Evolutionary conservation across 176 grass and related monocot genomes (phyloP), one percentile per base, ranked within the genome.

Genomic region (Cenchrus americanus): DNA sequence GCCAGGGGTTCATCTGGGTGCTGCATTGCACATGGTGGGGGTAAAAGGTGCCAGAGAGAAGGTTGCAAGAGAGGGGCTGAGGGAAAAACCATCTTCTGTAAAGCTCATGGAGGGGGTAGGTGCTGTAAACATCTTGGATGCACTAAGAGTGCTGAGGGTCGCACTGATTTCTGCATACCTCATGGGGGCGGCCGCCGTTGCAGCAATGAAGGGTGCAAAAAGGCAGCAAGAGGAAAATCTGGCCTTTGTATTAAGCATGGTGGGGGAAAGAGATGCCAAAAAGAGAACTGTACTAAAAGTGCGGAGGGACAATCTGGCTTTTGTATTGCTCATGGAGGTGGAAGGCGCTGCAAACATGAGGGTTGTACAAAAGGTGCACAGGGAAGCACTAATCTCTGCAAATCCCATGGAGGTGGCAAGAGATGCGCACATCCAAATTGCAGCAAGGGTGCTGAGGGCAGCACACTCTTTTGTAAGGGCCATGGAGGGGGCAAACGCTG

Each of bases 1-100:
- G 93, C 93, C 1, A 73, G 93, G 18, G 93, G 93, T 78, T 86
- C 93, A 52, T 95, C 93, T 64, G 88, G 90, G 27, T 73, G 82
- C 55, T 95, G 93, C 90, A 95, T 95, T 80, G 79, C 87, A 27
- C 93, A 92, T 78, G 93, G 93, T 24, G 93, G 93, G 10, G 93
- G 93, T 6, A 59, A 57, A 68, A 87, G 89, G 81, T 91, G 89
- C 85, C 76, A 87, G 70, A 91, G 77, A 91, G 71, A 73, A 10
- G 89, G 85, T 51, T 91, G 89, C 64, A 66, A 72, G 50, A 91
- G 71, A 69, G 89, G 89, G 41, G 89, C 89, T 9, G 89, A 91
- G 75, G 89, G 89, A 0, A 84, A 75, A 66, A 91, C 89, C 54
- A 84, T 91, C 55, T 91, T 87, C 37, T 91, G 89, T 68, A 91